phyloP scores from a whole-genome alignment of 2,329 filamentous ascomycete genomes.

The Xylaria sp. region DNA sequence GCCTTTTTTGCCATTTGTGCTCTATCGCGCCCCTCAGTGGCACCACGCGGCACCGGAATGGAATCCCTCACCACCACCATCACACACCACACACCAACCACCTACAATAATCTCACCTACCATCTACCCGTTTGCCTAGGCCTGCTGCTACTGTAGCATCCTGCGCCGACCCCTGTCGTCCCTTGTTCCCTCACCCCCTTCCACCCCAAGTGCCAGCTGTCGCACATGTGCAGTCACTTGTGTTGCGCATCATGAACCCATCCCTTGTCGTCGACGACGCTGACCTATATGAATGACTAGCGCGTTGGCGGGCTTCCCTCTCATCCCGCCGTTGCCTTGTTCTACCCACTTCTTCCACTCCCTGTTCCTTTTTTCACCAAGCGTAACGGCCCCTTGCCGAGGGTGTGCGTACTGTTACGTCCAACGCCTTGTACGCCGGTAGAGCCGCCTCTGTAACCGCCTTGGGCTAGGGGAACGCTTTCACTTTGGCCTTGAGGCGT shows the following conservation, averaged over 20 bases:
- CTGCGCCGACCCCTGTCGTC: conserved; percentile 9
- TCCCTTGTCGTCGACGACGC: conserved; percentile 20
- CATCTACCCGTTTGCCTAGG: background rate
- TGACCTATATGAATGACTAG: conserved; percentile 26
- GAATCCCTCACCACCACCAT: conserved; percentile 20
- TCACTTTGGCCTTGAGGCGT: conserved; percentile 15
- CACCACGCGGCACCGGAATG: conserved; percentile 32
- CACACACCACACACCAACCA: conserved; percentile 20
- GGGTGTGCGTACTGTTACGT: conserved; percentile 3
- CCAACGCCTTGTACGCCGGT: background rate
- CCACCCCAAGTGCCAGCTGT: conserved; percentile 24
- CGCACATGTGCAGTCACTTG: conserved; percentile 31
- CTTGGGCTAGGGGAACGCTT: conserved; percentile 6
- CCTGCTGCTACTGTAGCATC: background rate
- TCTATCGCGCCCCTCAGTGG: conserved; percentile 36
- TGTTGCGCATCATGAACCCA: conserved; percentile 27
- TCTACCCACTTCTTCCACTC: conserved; percentile 10
- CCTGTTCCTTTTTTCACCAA: conserved; percentile 17
- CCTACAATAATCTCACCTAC: conserved; percentile 14
- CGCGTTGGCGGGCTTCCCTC: conserved; percentile 12
- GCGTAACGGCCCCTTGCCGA: conserved; percentile 16
- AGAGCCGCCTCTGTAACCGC: conserved; percentile 6
- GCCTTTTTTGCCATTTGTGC: conserved; percentile 24
- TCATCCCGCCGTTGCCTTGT: conserved; percentile 12
- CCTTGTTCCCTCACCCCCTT: background rate